Evolutionary conservation across 2,329 filamentous ascomycete genomes (phyloP), one percentile per base, ranked within the genome.

Genomic region (Cryphonectria carpinicola): DNA sequence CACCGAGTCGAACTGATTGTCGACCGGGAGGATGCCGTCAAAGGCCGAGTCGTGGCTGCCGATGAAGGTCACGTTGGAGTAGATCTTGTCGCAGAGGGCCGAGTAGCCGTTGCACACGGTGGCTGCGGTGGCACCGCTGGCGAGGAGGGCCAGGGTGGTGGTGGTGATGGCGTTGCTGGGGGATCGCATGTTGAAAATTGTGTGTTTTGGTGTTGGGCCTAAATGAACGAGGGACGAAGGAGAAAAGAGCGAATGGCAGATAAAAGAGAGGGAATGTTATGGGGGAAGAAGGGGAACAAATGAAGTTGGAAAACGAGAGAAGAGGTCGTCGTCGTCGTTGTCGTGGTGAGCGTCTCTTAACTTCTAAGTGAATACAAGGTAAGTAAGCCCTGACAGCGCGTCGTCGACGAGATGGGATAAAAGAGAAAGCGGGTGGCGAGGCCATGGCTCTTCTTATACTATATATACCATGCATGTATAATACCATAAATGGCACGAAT

Each of bases 41-140:
- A 92, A 92, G 52, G 89, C 85, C 17, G 86, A 87, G 80, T 93
- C 86, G 80, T 93, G 91, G 13, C 90, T 84, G 41, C 90, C 91
- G 32, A 90, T 80, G 71, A 87, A 85, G 28, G 86, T 86, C 66
- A 91, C 78, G 54, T 89, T 84, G 72, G 87, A 88, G 80, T 91
- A 92, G 60, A 78, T 80, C 58, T 86, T 84, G 66, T 78, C 77
- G 80, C 89, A 92, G 67, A 88, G 86, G 56, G 83, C 83, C 1
- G 84, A 74, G 70, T 85, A 82, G 72, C 88, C 89, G 76, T 92
- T 92, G 81, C 90, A 92, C 11, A 64, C 52, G 58, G 60, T 32
- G 2, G 81, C 56, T 13, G 71, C 49, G 35, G 41, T 22, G 65
- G 69, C 52, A 49, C 43, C 56, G 52, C 41, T 5, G 56, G 66